These are phyloP conservation scores for Capsella rubella DNA, from an alignment of 441 rosid species.

Conservation along the genomic window DNA sequence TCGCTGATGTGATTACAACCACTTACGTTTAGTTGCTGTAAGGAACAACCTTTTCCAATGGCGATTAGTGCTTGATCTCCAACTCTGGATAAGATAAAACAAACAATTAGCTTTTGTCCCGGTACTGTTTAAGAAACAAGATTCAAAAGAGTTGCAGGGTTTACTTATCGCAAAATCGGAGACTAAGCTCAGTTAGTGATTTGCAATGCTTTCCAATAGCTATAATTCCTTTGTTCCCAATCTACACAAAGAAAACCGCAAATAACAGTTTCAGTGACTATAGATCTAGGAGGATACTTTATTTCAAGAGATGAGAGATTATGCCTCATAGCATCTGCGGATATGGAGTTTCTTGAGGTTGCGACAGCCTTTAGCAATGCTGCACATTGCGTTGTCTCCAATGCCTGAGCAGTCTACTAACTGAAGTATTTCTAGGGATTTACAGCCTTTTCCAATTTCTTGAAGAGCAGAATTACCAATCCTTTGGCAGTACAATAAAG, in stretches of 20 bases:
- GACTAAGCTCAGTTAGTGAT: constrained; percentile 81
- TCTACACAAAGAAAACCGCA: constrained; percentile 43
- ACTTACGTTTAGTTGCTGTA: constrained; percentile 78
- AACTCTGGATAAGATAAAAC: constrained; percentile 55
- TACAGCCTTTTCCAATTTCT: constrained; percentile 84
- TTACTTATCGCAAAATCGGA: constrained; percentile 88
- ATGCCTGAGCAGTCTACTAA: constrained; percentile 86
- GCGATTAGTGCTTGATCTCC: constrained; percentile 82
- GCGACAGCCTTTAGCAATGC: constrained; percentile 83
- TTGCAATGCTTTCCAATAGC: constrained; percentile 83
- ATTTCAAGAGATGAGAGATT: constrained; percentile 30
- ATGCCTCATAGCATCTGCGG: constrained; percentile 89
- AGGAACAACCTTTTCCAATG: constrained; percentile 77
- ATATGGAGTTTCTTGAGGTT: constrained; percentile 88
- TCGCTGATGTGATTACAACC: constrained; percentile 90
- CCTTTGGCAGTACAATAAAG: constrained; percentile 85
- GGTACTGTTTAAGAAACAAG: neutral
- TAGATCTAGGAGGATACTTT: neutral
- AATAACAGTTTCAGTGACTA: constrained; percentile 18
- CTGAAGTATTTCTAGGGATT: constrained; percentile 77
- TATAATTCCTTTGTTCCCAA: constrained; percentile 81
- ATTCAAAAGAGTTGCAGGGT: constrained; percentile 27
- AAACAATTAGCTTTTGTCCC: constrained; percentile 15
- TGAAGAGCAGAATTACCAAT: constrained; percentile 70
- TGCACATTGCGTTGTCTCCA: constrained; percentile 78